Base-by-base conservation (phyloP, 257 asterid genomes). In the Mitragyna speciosa region DNA sequence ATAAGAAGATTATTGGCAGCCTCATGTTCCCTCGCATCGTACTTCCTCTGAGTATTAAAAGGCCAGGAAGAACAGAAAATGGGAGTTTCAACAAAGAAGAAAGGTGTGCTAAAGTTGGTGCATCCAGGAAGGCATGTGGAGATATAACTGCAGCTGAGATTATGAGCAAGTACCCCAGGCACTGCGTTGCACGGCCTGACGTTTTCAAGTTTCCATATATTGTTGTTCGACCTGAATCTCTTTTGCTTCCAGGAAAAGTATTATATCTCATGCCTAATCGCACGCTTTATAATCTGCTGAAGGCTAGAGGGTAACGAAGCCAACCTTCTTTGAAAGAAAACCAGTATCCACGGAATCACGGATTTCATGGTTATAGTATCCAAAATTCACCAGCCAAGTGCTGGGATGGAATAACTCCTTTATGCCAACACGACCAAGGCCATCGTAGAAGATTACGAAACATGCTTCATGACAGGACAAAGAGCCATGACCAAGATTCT, bases 101-200 rank as follows among this genome's bases (percentile, higher is more conserved):
- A 83, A 54, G 84, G 76, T 5, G 82, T 91, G 7, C 87, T 91
- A 5, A 91, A 91, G 79, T 80, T 93, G 64, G 92, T 91, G 19
- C 92, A 83, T 69, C 92, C 93, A 2, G 88, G 89, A 0, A 80
- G 88, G 52, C 84, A 74, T 36, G 81, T 87, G 8, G 93, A 88
- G 78, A 74, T 14, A 64, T 89, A 80, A 77, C 87, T 5, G 95
- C 97, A 0, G 82, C 88, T 12, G 88, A 85, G 76, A 77, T 92
- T 80, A 84, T 87, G 89, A 79, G 54, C 22, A 87, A 87, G 86
- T 86, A 89, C 78, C 93, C 91, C 20, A 82, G 87, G n/a, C 87
- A 90, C 77, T 89, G 92, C 70, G 66, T 92, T 36, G 85, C 96
- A 11, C 78, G 97, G 82, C 94, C 96, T 16, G 98, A 94, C 72